These are phyloP conservation scores for Podaxis sp. DNA, from an alignment of 768 basidiomycete species.

Conservation along the genomic window DNA sequence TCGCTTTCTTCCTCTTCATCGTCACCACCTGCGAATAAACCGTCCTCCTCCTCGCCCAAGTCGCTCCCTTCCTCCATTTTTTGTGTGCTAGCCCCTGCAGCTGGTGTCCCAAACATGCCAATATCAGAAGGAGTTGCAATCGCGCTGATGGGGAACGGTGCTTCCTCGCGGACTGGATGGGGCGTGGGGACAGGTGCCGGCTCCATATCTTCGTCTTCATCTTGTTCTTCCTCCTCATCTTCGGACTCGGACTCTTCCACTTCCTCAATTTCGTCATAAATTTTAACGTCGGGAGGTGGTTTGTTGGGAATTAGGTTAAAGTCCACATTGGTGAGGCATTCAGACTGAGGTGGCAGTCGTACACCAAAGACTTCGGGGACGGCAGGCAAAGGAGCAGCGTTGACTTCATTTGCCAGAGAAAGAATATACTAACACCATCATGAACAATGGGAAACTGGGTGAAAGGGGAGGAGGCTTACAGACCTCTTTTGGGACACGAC, in stretches of 20 bases:
- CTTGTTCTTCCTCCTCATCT: constrained; percentile 57
- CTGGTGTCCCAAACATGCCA: constrained; percentile 53
- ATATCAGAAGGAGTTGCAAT: constrained; percentile 66
- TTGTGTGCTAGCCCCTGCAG: constrained; percentile 24
- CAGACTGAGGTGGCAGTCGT: constrained; percentile 64
- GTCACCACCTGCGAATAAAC: constrained; percentile 71
- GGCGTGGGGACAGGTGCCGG: constrained; percentile 25
- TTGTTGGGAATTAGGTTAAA: constrained; percentile 86
- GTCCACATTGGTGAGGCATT: constrained; percentile 76
- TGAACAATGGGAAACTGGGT: not conserved
- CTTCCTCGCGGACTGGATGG: constrained; percentile 33
- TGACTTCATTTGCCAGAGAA: constrained; percentile 80
- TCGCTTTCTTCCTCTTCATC: constrained; percentile 79
- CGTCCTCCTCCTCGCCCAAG: constrained; percentile 69
- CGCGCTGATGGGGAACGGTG: constrained; percentile 56
- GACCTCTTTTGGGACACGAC: constrained; percentile 86
- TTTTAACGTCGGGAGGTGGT: constrained; percentile 70
- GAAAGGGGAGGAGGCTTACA: constrained; percentile 3
- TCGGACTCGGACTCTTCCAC: constrained; percentile 72
- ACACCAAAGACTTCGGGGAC: constrained; percentile 90
- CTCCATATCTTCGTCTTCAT: constrained; percentile 66
- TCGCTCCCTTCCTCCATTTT: constrained; percentile 62
- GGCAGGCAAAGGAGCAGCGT: constrained; percentile 71
- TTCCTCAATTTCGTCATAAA: constrained; percentile 80
- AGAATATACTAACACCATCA: constrained; percentile 54